Percentiles rank a stretch among this genome's conserved stretches.
Conservation (phyloP, 164 flowering plant species). For the Litsea cubeba region DNA sequence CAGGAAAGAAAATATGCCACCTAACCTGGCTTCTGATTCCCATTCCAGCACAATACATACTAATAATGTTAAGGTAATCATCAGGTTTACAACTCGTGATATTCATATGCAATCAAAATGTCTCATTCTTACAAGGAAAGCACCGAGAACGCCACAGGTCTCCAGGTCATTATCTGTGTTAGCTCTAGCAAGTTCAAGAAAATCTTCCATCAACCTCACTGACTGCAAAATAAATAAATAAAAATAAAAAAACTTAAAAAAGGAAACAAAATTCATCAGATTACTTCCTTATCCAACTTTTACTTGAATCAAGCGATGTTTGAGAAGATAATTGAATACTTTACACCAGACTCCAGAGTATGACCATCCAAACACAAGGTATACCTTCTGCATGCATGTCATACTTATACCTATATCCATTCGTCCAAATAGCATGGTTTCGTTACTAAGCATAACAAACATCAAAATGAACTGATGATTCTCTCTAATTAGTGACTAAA, state of each 20-base stretch:
- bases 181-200: constrained; percentile 70
- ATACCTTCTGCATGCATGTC: not conserved
- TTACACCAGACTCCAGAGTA: not conserved
- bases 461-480: not conserved
- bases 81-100: not conserved
- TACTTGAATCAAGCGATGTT: not conserved
- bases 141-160: constrained; percentile 85
- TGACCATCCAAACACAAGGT: not conserved
- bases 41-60: not conserved
- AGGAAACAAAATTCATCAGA: not conserved
- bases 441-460: not conserved
- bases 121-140: constrained; percentile 56
- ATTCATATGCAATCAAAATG: not conserved
- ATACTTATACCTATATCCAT: not conserved
- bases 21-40: not conserved
- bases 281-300: not conserved
- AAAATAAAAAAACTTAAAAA: too few species aligned
- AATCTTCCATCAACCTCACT: constrained; percentile 60
- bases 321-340: not conserved
- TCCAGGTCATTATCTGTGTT: constrained; percentile 74
- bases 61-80: not conserved
- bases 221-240: constrained; percentile 33
- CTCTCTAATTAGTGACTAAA: not conserved
- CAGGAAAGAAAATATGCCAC: not conserved
- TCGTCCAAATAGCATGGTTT: not conserved